Evolutionary conservation across 441 rosid species (phyloP), one percentile per base, ranked within the genome.

Genomic region (Gossypium lobatum): DNA sequence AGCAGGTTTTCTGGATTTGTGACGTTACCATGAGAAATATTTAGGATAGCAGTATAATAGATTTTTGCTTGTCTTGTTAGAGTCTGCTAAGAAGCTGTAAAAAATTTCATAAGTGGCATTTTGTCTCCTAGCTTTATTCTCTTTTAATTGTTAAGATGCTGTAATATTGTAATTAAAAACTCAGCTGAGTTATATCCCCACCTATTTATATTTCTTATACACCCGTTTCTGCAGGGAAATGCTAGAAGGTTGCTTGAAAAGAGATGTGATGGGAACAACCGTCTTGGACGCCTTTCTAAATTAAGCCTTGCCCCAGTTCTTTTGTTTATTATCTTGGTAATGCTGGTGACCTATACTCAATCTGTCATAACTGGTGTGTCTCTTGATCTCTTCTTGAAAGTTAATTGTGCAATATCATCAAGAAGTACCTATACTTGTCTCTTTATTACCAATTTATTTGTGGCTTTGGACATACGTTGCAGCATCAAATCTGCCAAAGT

Each of bases 261-360:
- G 76, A 87, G 88, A n/a, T 90, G 90, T 66, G 86, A 90, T 73
- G 90, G 92, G 72, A 88, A 83, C 75, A 88, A 78, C 71, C 83
- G 83, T 71, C 78, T 93, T 73, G 97, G 96, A 80, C 86, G 77
- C 48, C 82, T 91, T 79, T 83, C 96, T 74, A 95, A 91, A 80
- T 79, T 93, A 18, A 96, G 97, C 63, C 97, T 93, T 79, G 97
- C 97, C 50, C 98, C 97, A 13, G 26, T 85, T 48, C 93, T 93
- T 77, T 90, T 96, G 95, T 79, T 71, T 78, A 61, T 89, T 73
- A 91, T 93, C 74, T 73, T 91, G 39, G 63, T 88, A 80, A 80
- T 95, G 28, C 80, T 95, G 72, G 79, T 76, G 79, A 83, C 85
- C 53, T 95, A 93, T 83, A 80, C 79, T 52, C 85, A 88, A 70